Evolutionary conservation across 192 early-diverging fungal species (phyloP).

Genomic region (Piromyces sp.): DNA sequence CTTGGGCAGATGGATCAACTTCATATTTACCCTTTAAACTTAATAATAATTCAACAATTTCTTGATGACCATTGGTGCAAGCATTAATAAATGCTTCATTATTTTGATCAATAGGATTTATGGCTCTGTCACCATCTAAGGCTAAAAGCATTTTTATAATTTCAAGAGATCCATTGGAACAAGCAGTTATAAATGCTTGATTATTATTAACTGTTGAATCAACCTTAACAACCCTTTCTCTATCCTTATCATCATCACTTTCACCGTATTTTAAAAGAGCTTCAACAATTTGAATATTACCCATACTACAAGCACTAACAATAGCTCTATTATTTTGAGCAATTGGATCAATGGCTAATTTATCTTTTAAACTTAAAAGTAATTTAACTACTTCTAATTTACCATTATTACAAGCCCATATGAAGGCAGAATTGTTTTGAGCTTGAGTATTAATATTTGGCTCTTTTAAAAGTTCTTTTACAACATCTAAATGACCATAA

Average conservation of each 20-base stretch:
- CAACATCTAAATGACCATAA: neutral
- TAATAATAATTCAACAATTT: neutral
- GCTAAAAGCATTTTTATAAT: neutral
- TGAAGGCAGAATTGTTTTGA: neutral
- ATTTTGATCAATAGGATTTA: neutral
- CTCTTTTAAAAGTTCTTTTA: neutral
- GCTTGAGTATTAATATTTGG: neutral
- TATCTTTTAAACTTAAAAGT: neutral
- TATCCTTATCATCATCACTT: neutral
- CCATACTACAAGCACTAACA: neutral
- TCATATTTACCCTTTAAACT: neutral
- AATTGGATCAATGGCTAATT: neutral
- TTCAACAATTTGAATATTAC: neutral
- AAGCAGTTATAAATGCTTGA: neutral
- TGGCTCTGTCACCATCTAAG: neutral
- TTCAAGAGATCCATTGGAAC: neutral
- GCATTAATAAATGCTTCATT: neutral
- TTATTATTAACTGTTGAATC: neutral
- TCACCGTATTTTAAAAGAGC: neutral
- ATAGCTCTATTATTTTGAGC: neutral
- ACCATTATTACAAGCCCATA: neutral
- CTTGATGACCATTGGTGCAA: neutral
- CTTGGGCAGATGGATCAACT: neutral
- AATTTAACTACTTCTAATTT: neutral
- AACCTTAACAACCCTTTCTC: neutral